Evolutionary conservation across 495 filamentous ascomycete species (phyloP).

Genomic region (Talaromyces nanjingensis): DNA sequence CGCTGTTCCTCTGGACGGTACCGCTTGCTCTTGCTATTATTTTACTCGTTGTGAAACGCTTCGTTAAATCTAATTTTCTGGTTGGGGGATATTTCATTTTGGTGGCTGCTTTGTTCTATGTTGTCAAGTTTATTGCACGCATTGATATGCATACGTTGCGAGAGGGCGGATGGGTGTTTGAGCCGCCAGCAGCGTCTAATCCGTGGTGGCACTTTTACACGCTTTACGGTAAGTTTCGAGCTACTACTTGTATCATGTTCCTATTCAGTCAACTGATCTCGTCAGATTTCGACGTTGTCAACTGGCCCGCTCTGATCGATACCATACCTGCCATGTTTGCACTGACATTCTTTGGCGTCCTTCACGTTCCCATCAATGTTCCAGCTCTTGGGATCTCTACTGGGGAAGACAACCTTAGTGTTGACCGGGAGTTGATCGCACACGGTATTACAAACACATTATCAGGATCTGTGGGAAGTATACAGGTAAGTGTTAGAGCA

Average conservation of each 20-base stretch:
- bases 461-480: slow-evolving; percentile 78
- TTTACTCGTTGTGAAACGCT: slow-evolving; percentile 67
- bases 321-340: slow-evolving; percentile 94
- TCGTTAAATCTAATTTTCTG: slow-evolving; percentile 70
- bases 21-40: slow-evolving; percentile 70
- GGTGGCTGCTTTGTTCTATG: slow-evolving; percentile 77
- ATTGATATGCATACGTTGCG: slow-evolving; percentile 58
- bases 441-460: slow-evolving; percentile 91
- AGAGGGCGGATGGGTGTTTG: slow-evolving; percentile 80
- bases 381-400: slow-evolving; percentile 83
- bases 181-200: slow-evolving; percentile 70
- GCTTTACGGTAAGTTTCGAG: slow-evolving; percentile 61
- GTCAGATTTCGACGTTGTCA: slow-evolving; percentile 62
- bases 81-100: slow-evolving; percentile 80
- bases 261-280: not conserved
- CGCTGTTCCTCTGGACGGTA: slow-evolving; percentile 73
- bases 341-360: slow-evolving; percentile 91
- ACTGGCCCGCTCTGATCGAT: slow-evolving; percentile 72
- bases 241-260: not conserved
- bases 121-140: slow-evolving; percentile 58
- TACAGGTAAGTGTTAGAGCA: slow-evolving; percentile 51
- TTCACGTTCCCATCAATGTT: slow-evolving; percentile 97
- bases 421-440: slow-evolving; percentile 86
- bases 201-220: slow-evolving; percentile 98
- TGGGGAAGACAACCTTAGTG: slow-evolving; percentile 82